Evolutionary conservation across 345 rosid species (phyloP).

Genomic region (Turnera subulata): DNA sequence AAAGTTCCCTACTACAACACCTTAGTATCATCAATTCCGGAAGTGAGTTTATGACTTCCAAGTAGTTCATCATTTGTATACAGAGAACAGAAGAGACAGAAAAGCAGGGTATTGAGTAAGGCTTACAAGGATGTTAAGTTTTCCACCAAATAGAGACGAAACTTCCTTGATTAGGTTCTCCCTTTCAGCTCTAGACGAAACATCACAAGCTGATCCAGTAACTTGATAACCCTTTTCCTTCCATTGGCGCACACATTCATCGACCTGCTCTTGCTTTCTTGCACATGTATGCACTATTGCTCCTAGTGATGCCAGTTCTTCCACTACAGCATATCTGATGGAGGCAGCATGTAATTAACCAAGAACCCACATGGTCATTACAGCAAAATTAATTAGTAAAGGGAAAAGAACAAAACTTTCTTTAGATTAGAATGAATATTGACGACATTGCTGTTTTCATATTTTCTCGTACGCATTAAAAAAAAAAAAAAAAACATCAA

Average conservation of each 20-base stretch:
- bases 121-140: conserved; percentile 2
- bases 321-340: conserved; percentile 5
- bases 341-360: neutral
- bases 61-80: neutral
- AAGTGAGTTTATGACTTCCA: neutral
- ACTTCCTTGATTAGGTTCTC: neutral
- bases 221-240: conserved; percentile 3
- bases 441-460: no score
- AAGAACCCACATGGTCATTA: neutral
- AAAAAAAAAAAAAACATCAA: no score
- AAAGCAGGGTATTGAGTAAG: neutral
- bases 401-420: neutral
- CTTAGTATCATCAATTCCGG: no score
- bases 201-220: neutral
- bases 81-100: neutral
- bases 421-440: no score
- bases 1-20: no score
- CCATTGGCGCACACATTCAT: neutral
- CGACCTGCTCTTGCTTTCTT: neutral
- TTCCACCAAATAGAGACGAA: conserved; percentile 5
- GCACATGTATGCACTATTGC: neutral
- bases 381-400: neutral
- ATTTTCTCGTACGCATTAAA: no score
- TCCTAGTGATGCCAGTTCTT: neutral
- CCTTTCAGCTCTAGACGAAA: conserved; percentile 1